These are phyloP conservation scores for Biscogniauxia marginata DNA, from an alignment of 2,329 filamentous ascomycete genomes.

Conservation along the genomic window DNA sequence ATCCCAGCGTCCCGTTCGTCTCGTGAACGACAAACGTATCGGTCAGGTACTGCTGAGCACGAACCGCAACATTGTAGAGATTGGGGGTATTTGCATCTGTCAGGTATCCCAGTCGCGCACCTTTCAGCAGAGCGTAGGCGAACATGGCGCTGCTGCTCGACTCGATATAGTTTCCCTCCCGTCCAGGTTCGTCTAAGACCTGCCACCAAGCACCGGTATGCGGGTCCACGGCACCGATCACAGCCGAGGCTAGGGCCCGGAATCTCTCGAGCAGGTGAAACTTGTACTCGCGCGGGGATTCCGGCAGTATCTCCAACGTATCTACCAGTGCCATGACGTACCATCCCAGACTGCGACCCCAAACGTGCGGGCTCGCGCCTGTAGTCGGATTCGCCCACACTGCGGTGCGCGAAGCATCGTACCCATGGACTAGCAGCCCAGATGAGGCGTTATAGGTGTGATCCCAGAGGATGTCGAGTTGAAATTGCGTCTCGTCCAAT, in stretches of 20 bases:
- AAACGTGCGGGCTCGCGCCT: constrained; percentile 37
- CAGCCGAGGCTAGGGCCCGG: constrained; percentile 21
- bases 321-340: constrained; percentile 38
- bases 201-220: constrained; percentile 39
- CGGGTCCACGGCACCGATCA: constrained; percentile 26
- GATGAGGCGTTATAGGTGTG: constrained; percentile 22
- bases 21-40: constrained; percentile 27
- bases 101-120: constrained; percentile 35
- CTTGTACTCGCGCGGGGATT: constrained; percentile 4
- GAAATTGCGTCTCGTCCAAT: constrained; percentile 28
- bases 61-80: constrained; percentile 13
- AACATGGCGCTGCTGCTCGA: constrained; percentile 37
- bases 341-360: constrained; percentile 39
- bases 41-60: constrained; percentile 25
- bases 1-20: constrained; percentile 29
- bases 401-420: constrained; percentile 33
- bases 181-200: constrained; percentile 29
- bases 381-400: constrained; percentile 36
- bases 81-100: neutral
- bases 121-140: constrained; percentile 37
- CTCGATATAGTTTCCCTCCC: constrained; percentile 37
- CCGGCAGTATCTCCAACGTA: constrained; percentile 30
- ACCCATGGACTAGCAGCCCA: constrained; percentile 36
- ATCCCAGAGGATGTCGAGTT: constrained; percentile 31
- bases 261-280: constrained; percentile 20